Conservation (phyloP, 2,329 filamentous ascomycete genomes). For the Amesomyces nigricolor region DNA sequence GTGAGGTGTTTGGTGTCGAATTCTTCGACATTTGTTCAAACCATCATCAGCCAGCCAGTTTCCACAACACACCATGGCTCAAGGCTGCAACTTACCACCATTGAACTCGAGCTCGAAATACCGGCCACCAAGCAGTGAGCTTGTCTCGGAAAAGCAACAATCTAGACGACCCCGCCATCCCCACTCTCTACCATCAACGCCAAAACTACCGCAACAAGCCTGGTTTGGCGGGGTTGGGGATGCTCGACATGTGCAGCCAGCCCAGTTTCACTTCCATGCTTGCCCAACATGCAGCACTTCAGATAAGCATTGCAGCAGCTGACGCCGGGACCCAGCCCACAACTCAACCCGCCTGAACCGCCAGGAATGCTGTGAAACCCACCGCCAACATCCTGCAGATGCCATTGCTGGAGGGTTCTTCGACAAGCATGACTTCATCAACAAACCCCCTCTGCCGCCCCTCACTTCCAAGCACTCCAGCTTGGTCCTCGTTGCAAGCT, state of each 20-base stretch:
- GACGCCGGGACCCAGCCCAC: constrained; percentile 1
- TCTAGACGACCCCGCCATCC: too few species aligned
- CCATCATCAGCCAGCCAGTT: too few species aligned
- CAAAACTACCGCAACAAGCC: too few species aligned
- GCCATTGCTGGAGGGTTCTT: background rate
- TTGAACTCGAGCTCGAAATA: too few species aligned
- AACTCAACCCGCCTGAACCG: constrained; percentile 14
- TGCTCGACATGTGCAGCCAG: background rate
- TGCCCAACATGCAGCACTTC: constrained; percentile 8
- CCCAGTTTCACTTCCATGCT: background rate
- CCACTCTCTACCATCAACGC: too few species aligned
- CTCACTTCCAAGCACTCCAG: background rate
- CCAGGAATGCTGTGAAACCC: background rate
- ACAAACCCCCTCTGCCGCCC: background rate
- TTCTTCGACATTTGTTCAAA: too few species aligned
- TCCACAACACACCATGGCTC: too few species aligned
- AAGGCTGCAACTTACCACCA: too few species aligned
- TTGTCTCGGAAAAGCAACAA: too few species aligned
- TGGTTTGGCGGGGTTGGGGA: background rate
- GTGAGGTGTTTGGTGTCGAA: too few species aligned
- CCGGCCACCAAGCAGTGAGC: too few species aligned
- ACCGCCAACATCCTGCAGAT: background rate
- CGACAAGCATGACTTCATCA: background rate
- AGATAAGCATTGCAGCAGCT: constrained; percentile 6
- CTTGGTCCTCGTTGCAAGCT: background rate